Percentiles rank a stretch among this genome's conserved stretches.
Evolutionary conservation across 169 alveolate genomes (phyloP).

Genomic region (Babesia bovis): DNA sequence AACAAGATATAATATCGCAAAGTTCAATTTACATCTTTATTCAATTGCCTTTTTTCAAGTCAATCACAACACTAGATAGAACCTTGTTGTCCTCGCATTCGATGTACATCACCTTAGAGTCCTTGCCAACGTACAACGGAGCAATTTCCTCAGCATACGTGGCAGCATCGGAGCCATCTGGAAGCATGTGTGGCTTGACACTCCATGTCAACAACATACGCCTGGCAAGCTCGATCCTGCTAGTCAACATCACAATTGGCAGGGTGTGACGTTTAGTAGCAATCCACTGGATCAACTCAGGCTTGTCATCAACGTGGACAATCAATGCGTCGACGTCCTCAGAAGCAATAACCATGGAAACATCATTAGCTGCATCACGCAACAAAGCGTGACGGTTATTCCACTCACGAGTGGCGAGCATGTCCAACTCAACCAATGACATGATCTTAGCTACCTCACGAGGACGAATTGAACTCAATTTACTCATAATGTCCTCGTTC

Average conservation of each 20-base stretch:
- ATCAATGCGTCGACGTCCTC: slow-evolving; percentile 59
- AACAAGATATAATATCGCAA: too few relatives aligned
- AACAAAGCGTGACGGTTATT: slow-evolving; percentile 9
- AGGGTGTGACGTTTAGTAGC: slow-evolving; percentile 66
- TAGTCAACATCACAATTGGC: slow-evolving; percentile 71
- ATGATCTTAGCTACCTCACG: slow-evolving; percentile 17
- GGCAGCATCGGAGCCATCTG: slow-evolving; percentile 27
- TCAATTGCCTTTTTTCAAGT: background rate
- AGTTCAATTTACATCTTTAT: background rate
- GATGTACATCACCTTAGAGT: slow-evolving; percentile 24
- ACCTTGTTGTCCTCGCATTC: slow-evolving; percentile 30
- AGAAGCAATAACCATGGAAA: slow-evolving; percentile 19
- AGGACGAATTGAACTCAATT: slow-evolving; percentile 28
- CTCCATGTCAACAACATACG: slow-evolving; percentile 78
- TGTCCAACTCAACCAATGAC: slow-evolving; percentile 24
- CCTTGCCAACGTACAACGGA: slow-evolving; percentile 1
- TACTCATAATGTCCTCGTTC: slow-evolving; percentile 18
- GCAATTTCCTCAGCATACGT: slow-evolving; percentile 28
- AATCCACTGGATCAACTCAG: slow-evolving; percentile 72
- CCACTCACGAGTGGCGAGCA: slow-evolving; percentile 26
- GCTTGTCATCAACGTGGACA: slow-evolving; percentile 64
- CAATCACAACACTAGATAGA: slow-evolving; percentile 13
- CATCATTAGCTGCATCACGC: background rate
- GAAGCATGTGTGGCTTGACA: slow-evolving; percentile 67
- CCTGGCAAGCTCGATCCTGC: slow-evolving; percentile 63